Base-by-base conservation (phyloP, 805 yeast species). In the Zygosaccharomyces bailii region DNA sequence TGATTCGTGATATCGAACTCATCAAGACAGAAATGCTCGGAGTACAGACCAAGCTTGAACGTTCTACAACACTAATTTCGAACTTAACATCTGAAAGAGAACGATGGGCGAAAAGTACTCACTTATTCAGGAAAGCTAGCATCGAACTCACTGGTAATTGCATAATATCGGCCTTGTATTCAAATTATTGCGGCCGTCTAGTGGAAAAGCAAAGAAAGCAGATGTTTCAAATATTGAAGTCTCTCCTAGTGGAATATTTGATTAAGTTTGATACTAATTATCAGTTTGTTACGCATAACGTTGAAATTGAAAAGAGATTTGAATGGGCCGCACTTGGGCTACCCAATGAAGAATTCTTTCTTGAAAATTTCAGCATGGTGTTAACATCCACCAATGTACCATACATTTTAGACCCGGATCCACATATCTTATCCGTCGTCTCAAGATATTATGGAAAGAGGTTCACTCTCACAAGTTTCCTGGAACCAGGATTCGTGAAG, bases 1-100 rank as follows among this genome's bases (percentile, higher is more conserved):
- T 84, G n/a, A 87, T 91, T 24, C 70, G 96, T 47, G 90, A 86
- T 29, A 74, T 86, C 1, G 96, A 91, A 59, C 66, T 70, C 24
- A 79, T 89, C 34, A 90, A 86, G 60, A 54, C 69, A 1, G 91
- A 87, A 56, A 84, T 90, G 83, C 60, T 61, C 2, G 53, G 57
- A 1, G 91, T 88, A 6, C 78, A 79, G 46, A 42, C 39, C 1
- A 85, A 79, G 47, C 84, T 87, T 1, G 63, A 59, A 1, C 70
- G 95, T 33, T 84, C 96, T 46, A 63, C 76, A 45, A 59, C 68
- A 9, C 68, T 91, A 32, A 66, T 90, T 23, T 81, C 78, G 4
- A 80, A 78, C 51, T 69, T 90, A 49, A 74, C 82, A 0, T 61
- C 63, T 1, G 98, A 90, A 60, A 75, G 84, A 51, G 61, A 68